phyloP scores from a whole-genome alignment of 2,329 filamentous ascomycete genomes.

The Teratosphaeria destructans region DNA sequence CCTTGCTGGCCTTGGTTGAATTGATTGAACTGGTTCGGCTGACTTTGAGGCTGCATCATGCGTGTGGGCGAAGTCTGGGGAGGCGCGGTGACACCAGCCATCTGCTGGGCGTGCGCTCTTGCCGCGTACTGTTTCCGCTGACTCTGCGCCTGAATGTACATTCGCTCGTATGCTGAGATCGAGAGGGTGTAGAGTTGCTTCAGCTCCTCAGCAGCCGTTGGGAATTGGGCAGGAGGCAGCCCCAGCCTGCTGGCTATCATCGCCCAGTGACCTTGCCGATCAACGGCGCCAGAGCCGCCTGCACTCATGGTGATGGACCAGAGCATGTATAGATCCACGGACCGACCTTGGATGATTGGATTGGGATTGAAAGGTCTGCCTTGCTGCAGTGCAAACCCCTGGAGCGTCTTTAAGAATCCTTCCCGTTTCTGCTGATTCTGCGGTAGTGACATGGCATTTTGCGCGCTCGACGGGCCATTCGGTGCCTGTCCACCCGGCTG shows the following conservation, averaged over 20 bases:
- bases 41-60: constrained; percentile 19
- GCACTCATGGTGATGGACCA: constrained; percentile 68
- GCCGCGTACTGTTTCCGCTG: constrained; percentile 26
- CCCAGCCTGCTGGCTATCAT: constrained; percentile 50
- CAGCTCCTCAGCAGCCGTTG: constrained; percentile 58
- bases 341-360: constrained; percentile 62
- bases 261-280: constrained; percentile 60
- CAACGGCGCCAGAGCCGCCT: constrained; percentile 67
- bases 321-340: constrained; percentile 63
- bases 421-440: constrained; percentile 16
- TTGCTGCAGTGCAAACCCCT: constrained; percentile 65
- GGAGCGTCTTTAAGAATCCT: constrained; percentile 56
- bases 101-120: constrained; percentile 27
- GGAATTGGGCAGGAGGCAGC: constrained; percentile 36
- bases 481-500: constrained; percentile 14
- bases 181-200: constrained; percentile 65
- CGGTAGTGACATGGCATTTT: constrained; percentile 6
- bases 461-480: constrained; percentile 12
- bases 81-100: constrained; percentile 28
- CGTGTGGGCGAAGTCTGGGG: constrained; percentile 25
- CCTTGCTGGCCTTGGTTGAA: constrained; percentile 15
- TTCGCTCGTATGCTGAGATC: constrained; percentile 65
- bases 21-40: constrained; percentile 15
- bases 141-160: constrained; percentile 46
- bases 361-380: constrained; percentile 64